A percentile compares a stretch with the other conserved stretches of the same genome.
Evolutionary conservation across 2,329 filamentous ascomycete genomes (phyloP).

Genomic region (Colletotrichum salicis): DNA sequence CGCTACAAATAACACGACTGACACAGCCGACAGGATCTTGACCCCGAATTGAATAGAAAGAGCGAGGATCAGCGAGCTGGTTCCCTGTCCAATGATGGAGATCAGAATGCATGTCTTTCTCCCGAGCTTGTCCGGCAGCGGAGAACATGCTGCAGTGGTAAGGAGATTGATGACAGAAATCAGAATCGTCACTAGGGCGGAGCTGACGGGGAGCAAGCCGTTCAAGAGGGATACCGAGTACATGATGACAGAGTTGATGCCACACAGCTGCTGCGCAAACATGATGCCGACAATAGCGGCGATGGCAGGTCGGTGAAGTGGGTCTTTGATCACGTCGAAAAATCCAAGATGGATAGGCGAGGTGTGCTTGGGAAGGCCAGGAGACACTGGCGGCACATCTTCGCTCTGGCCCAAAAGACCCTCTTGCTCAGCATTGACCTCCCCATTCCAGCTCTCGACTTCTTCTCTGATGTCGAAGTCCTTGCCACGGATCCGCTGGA

Average conservation of each 20-base stretch:
- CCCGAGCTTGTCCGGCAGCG: slow-evolving; percentile 86
- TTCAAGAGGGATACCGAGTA: slow-evolving; percentile 93
- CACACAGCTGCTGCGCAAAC: slow-evolving; percentile 91
- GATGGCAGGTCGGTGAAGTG: slow-evolving; percentile 76
- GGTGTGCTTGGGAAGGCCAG: slow-evolving; percentile 37
- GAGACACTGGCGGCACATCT: slow-evolving; percentile 39
- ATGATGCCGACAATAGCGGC: slow-evolving; percentile 90
- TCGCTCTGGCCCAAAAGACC: slow-evolving; percentile 65
- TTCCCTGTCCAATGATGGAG: slow-evolving; percentile 86
- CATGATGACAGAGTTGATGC: slow-evolving; percentile 98
- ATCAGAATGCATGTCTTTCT: slow-evolving; percentile 86
- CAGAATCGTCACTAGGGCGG: slow-evolving; percentile 84
- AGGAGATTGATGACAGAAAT: slow-evolving; percentile 89
- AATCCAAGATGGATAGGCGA: slow-evolving; percentile 64
- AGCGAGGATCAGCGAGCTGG: slow-evolving; percentile 79
- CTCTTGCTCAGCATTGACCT: slow-evolving; percentile 71
- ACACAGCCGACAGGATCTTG: slow-evolving; percentile 81
- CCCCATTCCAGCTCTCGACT: slow-evolving; percentile 68
- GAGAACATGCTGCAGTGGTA: slow-evolving; percentile 83
- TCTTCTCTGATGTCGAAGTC: slow-evolving; percentile 78
- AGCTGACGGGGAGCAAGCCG: slow-evolving; percentile 82
- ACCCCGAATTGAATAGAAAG: slow-evolving; percentile 80
- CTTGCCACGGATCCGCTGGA: slow-evolving; percentile 81
- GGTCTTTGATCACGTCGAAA: slow-evolving; percentile 72
- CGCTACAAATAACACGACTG: slow-evolving; percentile 86